Base-by-base conservation (phyloP, 768 basidiomycete genomes). In the Suillus plorans region DNA sequence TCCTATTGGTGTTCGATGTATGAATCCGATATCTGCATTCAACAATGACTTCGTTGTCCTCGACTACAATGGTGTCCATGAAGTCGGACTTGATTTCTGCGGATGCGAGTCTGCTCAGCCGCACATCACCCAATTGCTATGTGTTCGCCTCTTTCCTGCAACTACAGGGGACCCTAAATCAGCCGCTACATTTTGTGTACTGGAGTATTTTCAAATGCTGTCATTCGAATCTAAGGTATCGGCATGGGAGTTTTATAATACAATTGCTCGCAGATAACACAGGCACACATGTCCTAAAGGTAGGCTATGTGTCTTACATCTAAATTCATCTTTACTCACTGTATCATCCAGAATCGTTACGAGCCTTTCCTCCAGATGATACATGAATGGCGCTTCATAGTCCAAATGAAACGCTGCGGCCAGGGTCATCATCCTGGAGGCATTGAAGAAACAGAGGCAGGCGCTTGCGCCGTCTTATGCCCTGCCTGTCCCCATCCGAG, bases 181-280 rank as follows among this genome's bases (percentile, higher is more conserved):
- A 4, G 72, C 70, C 2, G 73, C 74, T 9, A 74, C 74, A 13
- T 71, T 78, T 45, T 14, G 49, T 1, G 59, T 73, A 5, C 68
- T 78, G 2, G 62, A 74, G 5, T 52, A 45, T 6, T 76, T 74
- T 61, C 69, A 76, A 37, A 57, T 74, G 0, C 69, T 77, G 0
- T 69, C 70, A 5, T 77, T 76, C 39, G 68, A 69, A 52, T 74
- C 70, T 1, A 77, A 78, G 62, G 47, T 63, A 1, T 71, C 73
- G 0, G 68, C 62, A 9, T 77, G 67, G 57, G 73, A 78, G 42
- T 76, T 56, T 66, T 20, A 57, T 68, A 0, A 66, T 78, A 3
- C 6, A 59, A 72, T 9, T 56, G 73, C 41, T 41, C 14, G 41
- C 41, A 6, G 41, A 41, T 0, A 41, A 41, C 60, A 72, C 68